These are phyloP conservation scores for Ustilago nuda DNA, from an alignment of 1,284 basidiomycete species.

Conservation along the genomic window DNA sequence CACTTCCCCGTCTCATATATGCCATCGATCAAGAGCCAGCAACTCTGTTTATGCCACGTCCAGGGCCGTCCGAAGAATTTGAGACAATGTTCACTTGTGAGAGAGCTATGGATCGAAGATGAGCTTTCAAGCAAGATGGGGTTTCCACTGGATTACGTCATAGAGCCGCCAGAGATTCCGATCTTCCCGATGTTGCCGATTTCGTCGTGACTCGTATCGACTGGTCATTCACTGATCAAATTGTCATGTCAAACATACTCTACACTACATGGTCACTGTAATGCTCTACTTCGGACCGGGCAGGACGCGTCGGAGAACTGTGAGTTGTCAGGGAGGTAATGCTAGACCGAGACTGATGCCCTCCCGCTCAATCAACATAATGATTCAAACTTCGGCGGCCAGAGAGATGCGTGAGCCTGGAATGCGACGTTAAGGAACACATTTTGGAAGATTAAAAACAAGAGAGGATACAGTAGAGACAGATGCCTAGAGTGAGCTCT, in stretches of 20 bases:
- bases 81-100: neutral
- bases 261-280: too few species aligned
- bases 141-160: neutral
- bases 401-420: too few species aligned
- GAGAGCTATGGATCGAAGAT: neutral
- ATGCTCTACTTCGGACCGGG: too few species aligned
- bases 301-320: too few species aligned
- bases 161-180: neutral
- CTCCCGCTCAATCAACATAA: too few species aligned
- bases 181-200: too few species aligned
- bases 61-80: neutral
- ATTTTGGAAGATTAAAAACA: neutral
- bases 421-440: neutral
- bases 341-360: too few species aligned
- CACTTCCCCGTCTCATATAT: neutral
- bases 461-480: neutral
- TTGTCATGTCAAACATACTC: too few species aligned
- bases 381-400: too few species aligned
- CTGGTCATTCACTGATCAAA: too few species aligned
- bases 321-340: too few species aligned
- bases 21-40: neutral
- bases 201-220: too few species aligned
- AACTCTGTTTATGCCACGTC: neutral
- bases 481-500: slow-evolving; percentile 37
- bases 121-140: neutral